Evolutionary conservation across 1,284 basidiomycete genomes (phyloP).

Genomic region (Ustilago lituana): DNA sequence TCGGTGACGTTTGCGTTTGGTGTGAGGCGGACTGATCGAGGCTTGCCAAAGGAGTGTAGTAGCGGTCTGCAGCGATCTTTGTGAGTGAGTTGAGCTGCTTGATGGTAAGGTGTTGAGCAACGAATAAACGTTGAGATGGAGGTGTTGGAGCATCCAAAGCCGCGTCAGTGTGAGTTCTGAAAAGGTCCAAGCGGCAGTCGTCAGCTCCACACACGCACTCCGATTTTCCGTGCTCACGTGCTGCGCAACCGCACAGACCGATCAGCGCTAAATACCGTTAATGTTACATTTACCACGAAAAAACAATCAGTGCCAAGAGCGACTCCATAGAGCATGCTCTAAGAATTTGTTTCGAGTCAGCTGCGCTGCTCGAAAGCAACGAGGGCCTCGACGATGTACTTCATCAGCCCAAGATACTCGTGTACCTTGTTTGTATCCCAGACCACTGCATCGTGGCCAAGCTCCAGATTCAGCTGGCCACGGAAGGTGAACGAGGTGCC

Average conservation of each 20-base stretch:
- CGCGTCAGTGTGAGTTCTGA: constrained; percentile 28
- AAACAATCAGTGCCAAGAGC: no score
- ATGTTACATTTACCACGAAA: constrained; percentile 31
- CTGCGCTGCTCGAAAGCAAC: constrained; percentile 19
- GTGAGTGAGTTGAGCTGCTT: no score
- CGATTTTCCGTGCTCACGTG: constrained; percentile 24
- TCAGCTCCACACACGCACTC: constrained; percentile 38
- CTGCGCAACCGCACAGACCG: constrained; percentile 44
- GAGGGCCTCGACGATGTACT: constrained; percentile 28
- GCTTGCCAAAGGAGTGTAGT: no score
- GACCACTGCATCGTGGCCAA: constrained; percentile 36
- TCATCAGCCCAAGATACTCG: constrained; percentile 32
- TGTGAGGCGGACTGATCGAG: no score
- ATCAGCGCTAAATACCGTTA: constrained; percentile 20
- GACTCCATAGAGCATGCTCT: no score
- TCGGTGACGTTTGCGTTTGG: no score
- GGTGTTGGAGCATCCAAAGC: constrained; percentile 15
- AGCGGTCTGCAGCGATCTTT: no score
- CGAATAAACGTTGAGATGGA: constrained; percentile 21
- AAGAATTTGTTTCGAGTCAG: not conserved
- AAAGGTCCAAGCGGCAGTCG: constrained; percentile 25
- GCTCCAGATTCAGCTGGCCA: constrained; percentile 38
- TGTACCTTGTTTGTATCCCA: constrained; percentile 40
- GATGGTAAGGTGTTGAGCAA: no score
- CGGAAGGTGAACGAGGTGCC: constrained; percentile 45